phyloP scores from a whole-genome alignment of 2,329 filamentous ascomycete species.

The Fusarium sp. region DNA sequence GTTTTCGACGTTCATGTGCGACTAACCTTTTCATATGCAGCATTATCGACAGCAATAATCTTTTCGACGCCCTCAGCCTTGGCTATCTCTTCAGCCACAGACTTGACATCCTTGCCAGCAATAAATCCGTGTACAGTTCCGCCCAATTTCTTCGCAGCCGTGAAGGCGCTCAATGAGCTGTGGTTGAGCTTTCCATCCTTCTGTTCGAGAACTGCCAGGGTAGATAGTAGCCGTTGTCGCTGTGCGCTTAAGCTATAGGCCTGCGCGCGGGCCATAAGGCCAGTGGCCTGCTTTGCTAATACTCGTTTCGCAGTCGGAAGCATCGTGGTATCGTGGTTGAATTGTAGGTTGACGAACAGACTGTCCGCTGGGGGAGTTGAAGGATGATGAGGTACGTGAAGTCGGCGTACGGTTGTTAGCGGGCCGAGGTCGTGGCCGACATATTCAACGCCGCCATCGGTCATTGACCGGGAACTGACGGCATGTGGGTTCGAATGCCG shows the following conservation, averaged over 20 bases:
- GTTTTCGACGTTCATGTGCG: neutral
- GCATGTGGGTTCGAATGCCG: conserved; percentile 38
- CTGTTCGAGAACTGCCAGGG: conserved; percentile 92
- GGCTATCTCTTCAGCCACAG: conserved; percentile 82
- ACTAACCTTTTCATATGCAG: conserved; percentile 87
- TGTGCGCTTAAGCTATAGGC: conserved; percentile 46
- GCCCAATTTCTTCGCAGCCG: conserved; percentile 87
- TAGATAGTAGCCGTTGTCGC: conserved; percentile 74
- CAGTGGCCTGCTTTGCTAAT: conserved; percentile 43
- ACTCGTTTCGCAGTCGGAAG: conserved; percentile 47
- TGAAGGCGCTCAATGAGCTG: conserved; percentile 85
- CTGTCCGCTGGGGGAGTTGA: conserved; percentile 25
- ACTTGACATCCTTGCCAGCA: conserved; percentile 81
- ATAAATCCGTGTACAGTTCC: conserved; percentile 88
- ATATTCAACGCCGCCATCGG: conserved; percentile 44
- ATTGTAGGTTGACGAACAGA: conserved; percentile 26
- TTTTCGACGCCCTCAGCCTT: conserved; percentile 93
- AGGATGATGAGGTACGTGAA: conserved; percentile 18
- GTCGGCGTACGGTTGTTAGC: conserved; percentile 51
- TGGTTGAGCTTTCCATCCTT: conserved; percentile 86
- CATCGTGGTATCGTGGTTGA: conserved; percentile 45
- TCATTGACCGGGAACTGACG: conserved; percentile 42
- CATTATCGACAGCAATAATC: conserved; percentile 88
- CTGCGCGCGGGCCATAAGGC: conserved; percentile 44
- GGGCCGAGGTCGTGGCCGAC: conserved; percentile 52